These are phyloP conservation scores for Phytophthora fragariaefolia DNA, from an alignment of 352 stramenopile species.

Conservation along the genomic window DNA sequence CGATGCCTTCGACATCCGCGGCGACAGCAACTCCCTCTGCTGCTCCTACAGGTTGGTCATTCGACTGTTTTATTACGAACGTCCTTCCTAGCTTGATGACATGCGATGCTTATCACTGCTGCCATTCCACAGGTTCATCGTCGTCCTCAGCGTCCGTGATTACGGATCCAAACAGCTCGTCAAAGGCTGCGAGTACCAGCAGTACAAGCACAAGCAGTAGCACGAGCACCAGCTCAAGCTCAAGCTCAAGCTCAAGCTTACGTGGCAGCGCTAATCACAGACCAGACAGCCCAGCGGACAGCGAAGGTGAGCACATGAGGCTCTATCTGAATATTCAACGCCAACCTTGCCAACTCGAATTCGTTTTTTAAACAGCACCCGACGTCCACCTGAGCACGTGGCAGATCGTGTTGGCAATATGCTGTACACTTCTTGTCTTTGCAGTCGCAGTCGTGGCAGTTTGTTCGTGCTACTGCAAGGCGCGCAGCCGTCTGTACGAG, in stretches of 20 bases:
- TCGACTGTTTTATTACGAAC: no score
- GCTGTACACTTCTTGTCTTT: constrained; percentile 48
- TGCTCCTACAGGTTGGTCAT: constrained; percentile 21
- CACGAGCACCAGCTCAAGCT: not conserved
- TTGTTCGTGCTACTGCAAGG: constrained; percentile 59
- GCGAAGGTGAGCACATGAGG: constrained; percentile 13
- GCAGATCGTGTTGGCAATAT: constrained; percentile 62
- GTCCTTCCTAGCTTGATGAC: not conserved
- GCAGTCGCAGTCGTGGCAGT: constrained; percentile 50
- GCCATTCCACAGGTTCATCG: constrained; percentile 8
- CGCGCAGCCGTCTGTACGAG: constrained; percentile 48
- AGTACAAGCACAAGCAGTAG: not conserved
- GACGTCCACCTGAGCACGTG: constrained; percentile 37
- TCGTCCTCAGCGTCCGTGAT: constrained; percentile 12
- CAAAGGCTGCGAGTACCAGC: not conserved
- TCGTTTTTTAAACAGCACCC: constrained; percentile 10
- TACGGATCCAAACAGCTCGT: constrained; percentile 10
- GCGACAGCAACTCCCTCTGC: not conserved
- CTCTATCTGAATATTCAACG: not conserved
- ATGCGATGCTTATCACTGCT: not conserved
- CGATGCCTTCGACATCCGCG: constrained; percentile 6
- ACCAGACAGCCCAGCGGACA: constrained; percentile 12
- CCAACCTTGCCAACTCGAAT: not conserved
- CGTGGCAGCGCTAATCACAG: constrained; percentile 5
- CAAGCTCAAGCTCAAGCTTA: constrained; percentile 16